Percentiles rank a stretch among this genome's conserved stretches.
These are phyloP conservation scores for Trematosphaeria pertusa DNA, from an alignment of 2,329 filamentous ascomycete species.

Conservation along the genomic window DNA sequence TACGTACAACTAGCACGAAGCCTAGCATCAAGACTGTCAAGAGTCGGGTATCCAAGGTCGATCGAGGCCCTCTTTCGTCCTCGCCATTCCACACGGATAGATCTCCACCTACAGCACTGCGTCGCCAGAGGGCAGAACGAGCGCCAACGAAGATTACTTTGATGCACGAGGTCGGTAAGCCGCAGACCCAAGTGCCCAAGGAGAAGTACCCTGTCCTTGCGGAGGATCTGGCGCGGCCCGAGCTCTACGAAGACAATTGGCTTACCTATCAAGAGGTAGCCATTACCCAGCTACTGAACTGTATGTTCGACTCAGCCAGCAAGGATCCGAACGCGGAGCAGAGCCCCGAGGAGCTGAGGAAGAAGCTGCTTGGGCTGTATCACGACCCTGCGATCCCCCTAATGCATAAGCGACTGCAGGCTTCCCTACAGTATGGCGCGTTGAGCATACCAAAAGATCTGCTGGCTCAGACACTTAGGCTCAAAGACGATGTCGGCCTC, in stretches of 20 bases:
- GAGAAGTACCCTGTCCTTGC: slow-evolving; percentile 60
- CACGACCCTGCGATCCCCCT: slow-evolving; percentile 58
- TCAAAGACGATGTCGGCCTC: slow-evolving; percentile 65
- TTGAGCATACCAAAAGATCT: slow-evolving; percentile 63
- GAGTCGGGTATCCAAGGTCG: slow-evolving; percentile 27
- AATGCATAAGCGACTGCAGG: slow-evolving; percentile 64
- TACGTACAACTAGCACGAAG: slow-evolving; percentile 31
- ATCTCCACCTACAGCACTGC: slow-evolving; percentile 45
- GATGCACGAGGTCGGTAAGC: slow-evolving; percentile 41
- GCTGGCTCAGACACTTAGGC: slow-evolving; percentile 52
- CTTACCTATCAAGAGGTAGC: slow-evolving; percentile 67
- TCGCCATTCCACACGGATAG: slow-evolving; percentile 46
- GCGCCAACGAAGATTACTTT: slow-evolving; percentile 40
- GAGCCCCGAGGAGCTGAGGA: slow-evolving; percentile 49
- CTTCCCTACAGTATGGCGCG: slow-evolving; percentile 64
- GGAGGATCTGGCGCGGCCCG: slow-evolving; percentile 62
- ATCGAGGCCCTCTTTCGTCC: slow-evolving; percentile 35
- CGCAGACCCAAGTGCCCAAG: slow-evolving; percentile 24
- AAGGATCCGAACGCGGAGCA: slow-evolving; percentile 35
- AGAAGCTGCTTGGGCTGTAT: slow-evolving; percentile 61
- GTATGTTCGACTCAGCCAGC: slow-evolving; percentile 55
- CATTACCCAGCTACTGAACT: slow-evolving; percentile 66
- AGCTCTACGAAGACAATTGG: slow-evolving; percentile 69
- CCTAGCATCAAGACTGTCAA: slow-evolving; percentile 35
- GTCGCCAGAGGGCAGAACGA: slow-evolving; percentile 31